phyloP scores from a whole-genome alignment of 2,329 filamentous ascomycete species.

The Oidium heveae region DNA sequence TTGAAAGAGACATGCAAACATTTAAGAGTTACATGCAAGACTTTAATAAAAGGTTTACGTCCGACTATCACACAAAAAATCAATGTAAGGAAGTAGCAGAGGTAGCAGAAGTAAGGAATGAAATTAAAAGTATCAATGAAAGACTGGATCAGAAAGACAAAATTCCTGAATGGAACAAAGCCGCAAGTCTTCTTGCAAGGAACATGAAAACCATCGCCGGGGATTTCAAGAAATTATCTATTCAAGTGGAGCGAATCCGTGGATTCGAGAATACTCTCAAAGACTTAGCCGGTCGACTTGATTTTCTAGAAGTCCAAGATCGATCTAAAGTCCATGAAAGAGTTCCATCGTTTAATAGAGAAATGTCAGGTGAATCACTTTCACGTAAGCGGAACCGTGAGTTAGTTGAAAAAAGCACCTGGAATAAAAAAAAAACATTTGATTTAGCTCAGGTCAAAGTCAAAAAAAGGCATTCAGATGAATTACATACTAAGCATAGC shows the following conservation, averaged over 20 bases:
- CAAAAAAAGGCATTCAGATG: too few species aligned
- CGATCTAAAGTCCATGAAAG: not conserved
- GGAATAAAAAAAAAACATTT: not conserved
- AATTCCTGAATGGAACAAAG: not conserved
- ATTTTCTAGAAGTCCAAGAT: not conserved
- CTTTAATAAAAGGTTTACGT: slow-evolving; percentile 7
- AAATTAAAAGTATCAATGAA: not conserved
- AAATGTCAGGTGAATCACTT: too few species aligned
- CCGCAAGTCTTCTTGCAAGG: not conserved
- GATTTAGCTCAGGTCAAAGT: too few species aligned
- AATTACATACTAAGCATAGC: too few species aligned
- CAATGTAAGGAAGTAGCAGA: not conserved
- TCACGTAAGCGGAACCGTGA: too few species aligned
- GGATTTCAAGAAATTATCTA: not conserved
- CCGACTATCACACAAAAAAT: slow-evolving; percentile 1
- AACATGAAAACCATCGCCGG: not conserved
- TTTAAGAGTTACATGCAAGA: slow-evolving; percentile 13
- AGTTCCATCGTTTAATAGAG: too few species aligned
- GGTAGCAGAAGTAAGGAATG: not conserved
- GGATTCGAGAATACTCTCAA: not conserved
- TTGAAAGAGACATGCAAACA: slow-evolving; percentile 10
- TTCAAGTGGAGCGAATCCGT: not conserved
- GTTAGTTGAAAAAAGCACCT: not conserved
- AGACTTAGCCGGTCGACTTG: not conserved
- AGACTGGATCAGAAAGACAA: not conserved